Evolutionary conservation across 345 rosid genomes (phyloP), one percentile per base, ranked within the genome.

Genomic region (Pelargonium nanum): DNA sequence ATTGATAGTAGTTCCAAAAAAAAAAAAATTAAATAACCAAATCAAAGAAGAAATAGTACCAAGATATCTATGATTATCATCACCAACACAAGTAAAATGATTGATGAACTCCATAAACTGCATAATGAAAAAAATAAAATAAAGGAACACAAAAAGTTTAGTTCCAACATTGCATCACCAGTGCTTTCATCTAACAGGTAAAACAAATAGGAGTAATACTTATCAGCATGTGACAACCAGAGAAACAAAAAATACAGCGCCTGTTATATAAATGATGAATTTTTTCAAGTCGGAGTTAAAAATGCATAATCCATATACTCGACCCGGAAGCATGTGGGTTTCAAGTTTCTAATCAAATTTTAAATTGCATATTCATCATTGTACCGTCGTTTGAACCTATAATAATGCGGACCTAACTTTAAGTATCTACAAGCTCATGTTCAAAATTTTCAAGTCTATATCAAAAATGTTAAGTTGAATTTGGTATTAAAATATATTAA

Each of bases 81-180:
- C 20, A 83, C 79, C 68, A 93, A 72, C 58, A 93, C 96, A 73
- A 90, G 82, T 60, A 93, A 71, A 70, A 93, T 90, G 71, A 93
- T 93, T 13, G 83, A 85, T 1, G 99, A 93, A 77, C 85, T 86
- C 95, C 97, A 85, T 20, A 93, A 78, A 67, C 99, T 93, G 75
- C 70, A 75, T 30, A 19, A 59, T 19, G 25, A 59, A 6, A 7
- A 28, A 52, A 69, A 44, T 44, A 55, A 67, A 26, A n/a, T n/a
- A 59, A 23, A 57, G 60, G 60, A 5, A 44, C 50, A 32, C 56
- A 4, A 55, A 22, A 1, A n/a, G n/a, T 25, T 67, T 21, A 53
- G 44, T 69, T 26, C 17, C 65, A 16, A 45, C 4, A 4, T 19
- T 20, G 19, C 10, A 56, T 2, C 23, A 62, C 9, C 48, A 40